Base-by-base conservation (phyloP, 768 basidiomycete species). In the Cystofilobasidium ferigula region DNA sequence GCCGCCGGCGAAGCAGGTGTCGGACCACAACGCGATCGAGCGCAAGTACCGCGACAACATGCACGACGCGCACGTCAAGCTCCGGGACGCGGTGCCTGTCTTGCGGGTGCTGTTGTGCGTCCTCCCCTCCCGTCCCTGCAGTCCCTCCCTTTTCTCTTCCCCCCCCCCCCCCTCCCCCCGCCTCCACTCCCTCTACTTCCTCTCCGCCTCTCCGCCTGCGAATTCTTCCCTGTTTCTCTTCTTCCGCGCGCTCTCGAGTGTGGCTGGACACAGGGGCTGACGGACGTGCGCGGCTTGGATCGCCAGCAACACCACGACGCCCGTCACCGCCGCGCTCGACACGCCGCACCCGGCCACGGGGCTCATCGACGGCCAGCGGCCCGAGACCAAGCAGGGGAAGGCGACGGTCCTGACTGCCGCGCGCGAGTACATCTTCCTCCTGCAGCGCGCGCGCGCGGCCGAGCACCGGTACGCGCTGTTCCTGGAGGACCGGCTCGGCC, bases 1-100 rank as follows among this genome's bases (percentile, higher is more conserved):
- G 20, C n/a, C 22, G 45, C 4, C 40, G 40, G 16, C 40, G 14
- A 59, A 59, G 28, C 58, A 34, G 3, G 61, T 62, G 35, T 63
- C 63, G 56, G 63, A 68, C 61, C 67, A 68, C 40, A 68, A 68
- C 43, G 67, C 67, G 2, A 68, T 68, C 34, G 67, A 68, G 36
- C 61, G 67, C 30, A 68, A 68, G 43, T 68, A 68, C 26, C 32
- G 67, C 3, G 67, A 68, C 54, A 62, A 62, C 43, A 68, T 68
- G 36, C 30, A 36, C 43, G 67, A 67, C 38, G 67, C 54, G 54
- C 16, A 54, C 51, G 12, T 54, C 51, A 54, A 54, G 51, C 61
- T 68, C 4, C 40, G 67, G 3, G 67, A 68, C 51, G 57, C 67
- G 8, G 67, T 68, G 22, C 67, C 67, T 22, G 67, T 68, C 30